Evolutionary conservation across 1,284 basidiomycete genomes (phyloP), one percentile per base, ranked within the genome.

Genomic region (Cutaneotrichosporon sp.): DNA sequence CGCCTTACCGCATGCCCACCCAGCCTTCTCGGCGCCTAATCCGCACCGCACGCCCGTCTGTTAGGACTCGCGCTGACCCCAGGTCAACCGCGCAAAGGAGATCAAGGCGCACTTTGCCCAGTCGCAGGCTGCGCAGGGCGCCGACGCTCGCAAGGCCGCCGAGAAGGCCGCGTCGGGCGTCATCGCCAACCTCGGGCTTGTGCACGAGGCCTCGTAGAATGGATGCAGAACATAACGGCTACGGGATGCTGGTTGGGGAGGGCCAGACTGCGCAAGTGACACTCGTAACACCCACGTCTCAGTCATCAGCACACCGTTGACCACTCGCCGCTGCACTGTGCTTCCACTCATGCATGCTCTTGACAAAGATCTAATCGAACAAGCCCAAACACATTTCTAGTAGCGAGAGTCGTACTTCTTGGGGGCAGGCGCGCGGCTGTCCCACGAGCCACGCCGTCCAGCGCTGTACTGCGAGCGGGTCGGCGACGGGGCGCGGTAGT

Each of bases 71-170:
- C 4, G 34, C 60, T 57, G 29, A 55, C 34, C 13, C 20, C 72
- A 92, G 90, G 85, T 87, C 74, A 86, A 86, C 27, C 87, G 90
- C 36, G 88, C 88, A 46, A 86, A 88, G 72, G 81, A 85, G 27
- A 82, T 93, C 73, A 87, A 89, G 76, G 81, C 85, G 20, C 89
- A 92, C 73, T 89, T 89, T 73, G 81, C 88, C 65, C 85, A 87
- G 75, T 84, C 87, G 70, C 85, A 85, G 18, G 83, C 87, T 63
- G 84, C 86, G 57, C 83, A 87, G 66, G 85, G 85, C 16, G 84
- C 84, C 59, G 89, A 91, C 66, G 85, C 86, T 2, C 84, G 86
- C 66, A 90, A 91, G 72, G 83, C 83, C 8, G 87, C 88, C 2
- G 88, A 91, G 64, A 83, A 89, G 47, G 81, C 88, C 16, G 87